Evolutionary conservation across 2,329 filamentous ascomycete genomes (phyloP).

Genomic region (Sporothrix phasma): DNA sequence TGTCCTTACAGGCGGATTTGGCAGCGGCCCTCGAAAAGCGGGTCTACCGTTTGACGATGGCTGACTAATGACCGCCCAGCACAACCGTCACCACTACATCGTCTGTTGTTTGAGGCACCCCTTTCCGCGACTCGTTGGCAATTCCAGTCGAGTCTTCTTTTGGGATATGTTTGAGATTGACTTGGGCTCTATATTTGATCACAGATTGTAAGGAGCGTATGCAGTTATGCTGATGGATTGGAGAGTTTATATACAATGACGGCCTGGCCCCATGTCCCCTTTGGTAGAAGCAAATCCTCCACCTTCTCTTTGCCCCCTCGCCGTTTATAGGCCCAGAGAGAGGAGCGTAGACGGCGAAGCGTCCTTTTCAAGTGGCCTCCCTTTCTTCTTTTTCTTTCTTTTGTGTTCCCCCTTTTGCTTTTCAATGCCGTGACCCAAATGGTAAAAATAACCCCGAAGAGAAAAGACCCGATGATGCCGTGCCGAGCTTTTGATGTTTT

Average conservation of each 20-base stretch:
- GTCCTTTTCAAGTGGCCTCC: not conserved
- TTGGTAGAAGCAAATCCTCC: conserved; percentile 1
- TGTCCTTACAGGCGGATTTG: not conserved
- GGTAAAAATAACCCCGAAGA: not conserved
- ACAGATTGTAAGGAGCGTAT: not conserved
- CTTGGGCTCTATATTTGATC: too few species aligned
- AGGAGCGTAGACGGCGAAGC: not conserved
- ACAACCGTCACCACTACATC: too few species aligned
- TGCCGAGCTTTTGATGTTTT: not conserved
- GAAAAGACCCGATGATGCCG: not conserved
- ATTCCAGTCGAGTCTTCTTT: too few species aligned
- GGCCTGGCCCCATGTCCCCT: not conserved
- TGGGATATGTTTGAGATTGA: too few species aligned
- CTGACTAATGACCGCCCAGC: not conserved
- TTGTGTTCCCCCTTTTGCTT: not conserved
- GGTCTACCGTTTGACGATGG: not conserved
- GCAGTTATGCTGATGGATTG: conserved; percentile 10
- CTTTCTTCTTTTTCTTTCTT: not conserved
- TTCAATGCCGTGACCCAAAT: not conserved
- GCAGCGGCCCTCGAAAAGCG: not conserved
- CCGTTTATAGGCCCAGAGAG: not conserved
- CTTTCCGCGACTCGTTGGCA: too few species aligned
- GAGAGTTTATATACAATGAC: conserved; percentile 15
- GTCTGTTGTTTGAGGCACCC: too few species aligned
- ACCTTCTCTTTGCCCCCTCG: not conserved